Evolutionary conservation across 257 asterid genomes (phyloP).

Genomic region (Przewalskia tangutica): DNA sequence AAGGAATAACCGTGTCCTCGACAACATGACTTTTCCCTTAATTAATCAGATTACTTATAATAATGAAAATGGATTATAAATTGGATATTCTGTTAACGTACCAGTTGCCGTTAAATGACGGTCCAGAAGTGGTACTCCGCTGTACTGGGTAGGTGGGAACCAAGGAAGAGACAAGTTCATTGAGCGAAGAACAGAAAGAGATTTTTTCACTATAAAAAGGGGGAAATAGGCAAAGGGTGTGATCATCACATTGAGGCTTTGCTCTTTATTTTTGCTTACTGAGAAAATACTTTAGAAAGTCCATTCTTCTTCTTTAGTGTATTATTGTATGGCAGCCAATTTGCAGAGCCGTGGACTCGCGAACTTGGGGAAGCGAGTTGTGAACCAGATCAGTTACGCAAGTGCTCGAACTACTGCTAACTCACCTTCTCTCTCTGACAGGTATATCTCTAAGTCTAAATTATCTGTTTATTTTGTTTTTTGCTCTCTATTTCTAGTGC

Average conservation of each 20-base stretch:
- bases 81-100: constrained; percentile 13
- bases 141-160: constrained; percentile 16
- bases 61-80: background rate
- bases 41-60: background rate
- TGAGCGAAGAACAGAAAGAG: background rate
- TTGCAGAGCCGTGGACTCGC: constrained; percentile 34
- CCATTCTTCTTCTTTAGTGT: background rate
- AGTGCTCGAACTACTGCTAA: background rate
- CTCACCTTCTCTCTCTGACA: constrained; percentile 22
- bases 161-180: background rate
- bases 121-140: constrained; percentile 9
- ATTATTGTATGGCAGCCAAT: constrained; percentile 54
- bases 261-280: background rate
- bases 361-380: constrained; percentile 38
- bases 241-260: background rate
- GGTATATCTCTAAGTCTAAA: background rate
- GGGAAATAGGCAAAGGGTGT: background rate
- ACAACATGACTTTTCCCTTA: background rate
- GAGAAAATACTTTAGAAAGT: background rate
- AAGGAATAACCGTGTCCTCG: background rate
- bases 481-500: background rate
- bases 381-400: constrained; percentile 24
- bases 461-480: background rate
- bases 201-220: background rate
- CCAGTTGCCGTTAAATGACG: constrained; percentile 16